Percentiles rank a stretch among this genome's conserved stretches.
These are phyloP conservation scores for Aspergillus fischeri DNA, from an alignment of 2,329 filamentous ascomycete species.

Conservation along the genomic window DNA sequence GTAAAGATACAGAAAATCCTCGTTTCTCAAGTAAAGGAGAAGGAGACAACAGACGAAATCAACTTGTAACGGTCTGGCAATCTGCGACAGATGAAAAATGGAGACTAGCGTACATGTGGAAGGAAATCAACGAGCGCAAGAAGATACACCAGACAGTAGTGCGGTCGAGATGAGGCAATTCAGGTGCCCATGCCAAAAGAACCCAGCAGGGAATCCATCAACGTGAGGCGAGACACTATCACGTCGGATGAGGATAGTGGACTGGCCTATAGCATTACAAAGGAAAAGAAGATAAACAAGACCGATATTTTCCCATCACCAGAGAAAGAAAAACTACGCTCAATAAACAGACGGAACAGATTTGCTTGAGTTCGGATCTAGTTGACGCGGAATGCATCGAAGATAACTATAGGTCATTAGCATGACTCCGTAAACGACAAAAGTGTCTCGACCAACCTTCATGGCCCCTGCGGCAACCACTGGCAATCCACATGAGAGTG, in stretches of 20 bases:
- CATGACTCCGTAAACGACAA: not conserved
- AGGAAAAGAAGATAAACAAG: slow-evolving; percentile 8
- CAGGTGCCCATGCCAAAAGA: not conserved
- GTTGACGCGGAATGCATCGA: slow-evolving; percentile 26
- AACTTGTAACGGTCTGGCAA: not conserved
- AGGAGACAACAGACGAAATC: not conserved
- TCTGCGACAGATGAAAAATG: not conserved
- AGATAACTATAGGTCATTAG: slow-evolving; percentile 20
- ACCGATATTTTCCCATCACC: slow-evolving; percentile 16
- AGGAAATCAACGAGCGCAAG: not conserved
- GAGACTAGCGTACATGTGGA: not conserved
- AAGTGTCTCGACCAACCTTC: slow-evolving; percentile 36
- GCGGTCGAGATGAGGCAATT: not conserved
- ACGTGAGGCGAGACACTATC: not conserved
- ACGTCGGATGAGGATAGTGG: not conserved
- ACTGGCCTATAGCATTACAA: not conserved
- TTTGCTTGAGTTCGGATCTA: slow-evolving; percentile 14
- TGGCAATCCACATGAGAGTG: slow-evolving; percentile 49
- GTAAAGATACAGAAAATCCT: slow-evolving; percentile 1
- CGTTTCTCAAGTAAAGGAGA: not conserved
- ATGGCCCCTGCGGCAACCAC: slow-evolving; percentile 43
- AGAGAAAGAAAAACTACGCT: slow-evolving; percentile 20
- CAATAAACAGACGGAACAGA: slow-evolving; percentile 19
- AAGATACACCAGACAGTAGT: not conserved
- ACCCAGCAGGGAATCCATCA: not conserved